These are phyloP conservation scores for Microcyclospora tardicrescens DNA, from an alignment of 2,329 filamentous ascomycete genomes.

Conservation along the genomic window DNA sequence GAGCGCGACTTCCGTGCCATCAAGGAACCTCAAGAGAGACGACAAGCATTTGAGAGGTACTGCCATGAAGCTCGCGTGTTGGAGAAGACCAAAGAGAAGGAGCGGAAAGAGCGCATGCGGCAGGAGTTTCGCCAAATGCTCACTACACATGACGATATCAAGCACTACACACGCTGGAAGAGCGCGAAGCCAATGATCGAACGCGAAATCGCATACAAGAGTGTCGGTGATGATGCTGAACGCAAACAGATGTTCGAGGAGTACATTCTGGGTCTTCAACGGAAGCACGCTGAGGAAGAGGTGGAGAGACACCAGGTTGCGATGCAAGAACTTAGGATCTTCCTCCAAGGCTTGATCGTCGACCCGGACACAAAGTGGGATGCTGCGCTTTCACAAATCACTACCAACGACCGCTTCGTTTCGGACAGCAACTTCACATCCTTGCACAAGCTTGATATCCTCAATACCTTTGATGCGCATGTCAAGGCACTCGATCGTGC, in stretches of 20 bases:
- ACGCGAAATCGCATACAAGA: slow-evolving; percentile 88
- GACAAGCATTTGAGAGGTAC: slow-evolving; percentile 88
- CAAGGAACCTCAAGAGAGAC: slow-evolving; percentile 82
- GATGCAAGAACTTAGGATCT: slow-evolving; percentile 66
- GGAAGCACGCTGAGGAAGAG: slow-evolving; percentile 64
- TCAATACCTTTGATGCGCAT: slow-evolving; percentile 87
- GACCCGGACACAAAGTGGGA: slow-evolving; percentile 93
- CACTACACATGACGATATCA: slow-evolving; percentile 90
- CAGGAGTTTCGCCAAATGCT: slow-evolving; percentile 94
- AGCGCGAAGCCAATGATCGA: slow-evolving; percentile 89
- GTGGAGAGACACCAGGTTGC: slow-evolving; percentile 60
- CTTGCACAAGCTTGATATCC: slow-evolving; percentile 76
- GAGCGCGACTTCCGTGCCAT: slow-evolving; percentile 88
- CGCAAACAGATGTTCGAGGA: slow-evolving; percentile 85
- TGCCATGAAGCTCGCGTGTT: slow-evolving; percentile 77
- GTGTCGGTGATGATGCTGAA: slow-evolving; percentile 75
- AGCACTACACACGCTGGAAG: slow-evolving; percentile 94
- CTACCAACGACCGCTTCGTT: slow-evolving; percentile 63
- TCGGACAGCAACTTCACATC: slow-evolving; percentile 73
- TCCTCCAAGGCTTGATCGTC: slow-evolving; percentile 67
- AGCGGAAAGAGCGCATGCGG: slow-evolving; percentile 80
- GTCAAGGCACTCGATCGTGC: slow-evolving; percentile 83
- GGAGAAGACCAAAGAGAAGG: slow-evolving; percentile 89
- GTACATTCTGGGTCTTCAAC: slow-evolving; percentile 76
- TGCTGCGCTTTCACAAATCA: slow-evolving; percentile 72